These are phyloP conservation scores for Sporothrix brunneoviolacea DNA, from an alignment of 2,329 filamentous ascomycete genomes.

Conservation along the genomic window DNA sequence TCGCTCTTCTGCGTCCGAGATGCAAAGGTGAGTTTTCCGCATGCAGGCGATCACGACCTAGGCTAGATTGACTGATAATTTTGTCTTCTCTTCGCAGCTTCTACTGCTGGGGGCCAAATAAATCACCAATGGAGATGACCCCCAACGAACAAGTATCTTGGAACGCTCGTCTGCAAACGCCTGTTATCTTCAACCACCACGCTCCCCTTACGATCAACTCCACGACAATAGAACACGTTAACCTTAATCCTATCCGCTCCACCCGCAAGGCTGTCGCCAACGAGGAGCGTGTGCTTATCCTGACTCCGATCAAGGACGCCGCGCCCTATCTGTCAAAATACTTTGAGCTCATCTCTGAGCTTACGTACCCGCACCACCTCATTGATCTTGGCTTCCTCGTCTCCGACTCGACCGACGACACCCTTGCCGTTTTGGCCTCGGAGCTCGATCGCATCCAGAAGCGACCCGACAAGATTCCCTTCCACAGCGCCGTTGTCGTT, in stretches of 20 bases:
- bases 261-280: conserved; percentile 72
- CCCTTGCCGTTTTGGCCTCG: conserved; percentile 72
- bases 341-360: conserved; percentile 82
- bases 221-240: conserved; percentile 67
- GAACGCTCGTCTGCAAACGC: conserved; percentile 82
- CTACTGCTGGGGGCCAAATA: conserved; percentile 93
- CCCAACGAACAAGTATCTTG: conserved; percentile 85
- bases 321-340: conserved; percentile 76
- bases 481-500: conserved; percentile 76
- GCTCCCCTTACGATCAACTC: conserved; percentile 78
- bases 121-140: conserved; percentile 93
- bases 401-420: conserved; percentile 86
- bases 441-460: conserved; percentile 87
- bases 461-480: conserved; percentile 70
- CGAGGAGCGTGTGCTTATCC: conserved; percentile 80
- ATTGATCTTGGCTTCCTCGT: conserved; percentile 95
- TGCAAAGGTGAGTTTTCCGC: conserved; percentile 67
- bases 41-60: no score
- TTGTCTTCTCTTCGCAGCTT: conserved; percentile 54
- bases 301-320: conserved; percentile 90
- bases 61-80: conserved; percentile 1
- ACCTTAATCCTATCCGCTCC: conserved; percentile 80
- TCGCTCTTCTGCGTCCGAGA: conserved; percentile 70
- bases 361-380: conserved; percentile 89
- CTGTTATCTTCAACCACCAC: conserved; percentile 95